phyloP scores from a whole-genome alignment of 1,139 yeast species.

The Pneumocystis canis region DNA sequence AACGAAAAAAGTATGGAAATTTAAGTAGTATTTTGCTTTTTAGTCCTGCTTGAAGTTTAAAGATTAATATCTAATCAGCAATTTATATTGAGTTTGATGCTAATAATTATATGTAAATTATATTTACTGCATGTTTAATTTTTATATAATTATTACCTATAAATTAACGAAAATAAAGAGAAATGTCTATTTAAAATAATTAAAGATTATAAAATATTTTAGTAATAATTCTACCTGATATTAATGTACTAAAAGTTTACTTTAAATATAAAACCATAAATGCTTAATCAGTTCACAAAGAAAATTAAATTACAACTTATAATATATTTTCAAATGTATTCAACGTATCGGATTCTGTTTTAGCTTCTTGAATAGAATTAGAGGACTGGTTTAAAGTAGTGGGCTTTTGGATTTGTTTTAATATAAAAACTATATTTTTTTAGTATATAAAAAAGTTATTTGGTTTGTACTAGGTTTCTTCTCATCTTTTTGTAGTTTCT shows the following conservation, averaged over 20 bases:
- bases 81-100: neutral
- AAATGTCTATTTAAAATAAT: neutral
- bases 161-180: neutral
- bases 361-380: neutral
- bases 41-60: neutral
- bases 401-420: neutral
- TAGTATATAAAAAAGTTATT: neutral
- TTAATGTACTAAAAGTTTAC: neutral
- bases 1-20: neutral
- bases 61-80: too few species aligned
- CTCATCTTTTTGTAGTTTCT: slow-evolving; percentile 75
- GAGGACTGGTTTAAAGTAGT: neutral
- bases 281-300: neutral
- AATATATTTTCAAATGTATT: neutral
- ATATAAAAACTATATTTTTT: neutral
- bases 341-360: neutral
- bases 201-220: neutral
- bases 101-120: neutral
- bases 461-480: slow-evolving; percentile 41
- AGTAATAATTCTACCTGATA: neutral
- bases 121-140: neutral
- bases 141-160: neutral
- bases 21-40: neutral
- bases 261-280: neutral
- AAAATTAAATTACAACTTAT: neutral